Evolutionary conservation across 2,329 filamentous ascomycete genomes (phyloP), one percentile per base, ranked within the genome.

Genomic region (Mycosphaerella sp.): DNA sequence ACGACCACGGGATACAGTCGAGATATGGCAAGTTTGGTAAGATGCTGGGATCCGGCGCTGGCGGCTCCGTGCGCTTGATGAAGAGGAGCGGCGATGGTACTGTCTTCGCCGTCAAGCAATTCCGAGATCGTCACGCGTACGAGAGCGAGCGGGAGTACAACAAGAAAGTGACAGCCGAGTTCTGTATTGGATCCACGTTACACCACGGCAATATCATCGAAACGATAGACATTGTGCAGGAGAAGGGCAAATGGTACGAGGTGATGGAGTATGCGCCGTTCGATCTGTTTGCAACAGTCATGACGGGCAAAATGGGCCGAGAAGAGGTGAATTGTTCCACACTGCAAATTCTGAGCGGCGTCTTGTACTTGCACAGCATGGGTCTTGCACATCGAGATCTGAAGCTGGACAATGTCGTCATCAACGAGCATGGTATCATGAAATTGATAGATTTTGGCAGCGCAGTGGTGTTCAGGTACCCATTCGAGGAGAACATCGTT

Each of bases 371-470:
- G 55, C 93, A 98, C 70, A 87, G 87, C 66, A 93, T 96, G 81
- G 93, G 93, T 2, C 75, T 98, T 46, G 90, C 93, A 9, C 93
- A 98, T 71, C 83, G 93, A 40, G 93, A 98, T 75, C 67, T 98
- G 63, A 98, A 98, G 72, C 73, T 98, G 62, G 93, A 98, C 73
- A 98, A 98, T 62, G 93, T 98, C 16, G 93, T 98, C 25, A 90
- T 98, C 53, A 97, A 90, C 66, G 87, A 95, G 65, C 82, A 86
- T 64, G 93, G 93, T 2, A 97, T 98, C 62, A 95, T 98, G 89
- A 98, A 98, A 71, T 87, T 98, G 58, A 98, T 98, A 64, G 93
- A 98, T 69, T 98, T 98, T 71, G 93, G 93, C 21, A 97, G 90
- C 72, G 91, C 93, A 0, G 90, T 93, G 59, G 91, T 98, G 36